phyloP scores from a whole-genome alignment of 306 rosid species.

The Echinosophora koreensis region DNA sequence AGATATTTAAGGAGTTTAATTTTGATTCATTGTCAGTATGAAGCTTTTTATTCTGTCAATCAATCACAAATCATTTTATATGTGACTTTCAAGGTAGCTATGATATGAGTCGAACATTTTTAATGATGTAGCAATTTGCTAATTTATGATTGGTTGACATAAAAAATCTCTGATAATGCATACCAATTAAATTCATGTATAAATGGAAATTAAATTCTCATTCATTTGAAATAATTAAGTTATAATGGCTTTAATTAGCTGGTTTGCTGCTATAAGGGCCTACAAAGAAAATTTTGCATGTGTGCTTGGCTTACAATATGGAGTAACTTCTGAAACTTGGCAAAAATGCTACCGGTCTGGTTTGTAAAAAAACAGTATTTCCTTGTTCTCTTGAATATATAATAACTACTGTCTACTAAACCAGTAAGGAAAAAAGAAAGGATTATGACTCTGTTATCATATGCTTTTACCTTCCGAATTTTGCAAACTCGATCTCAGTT shows the following conservation, averaged over 20 bases:
- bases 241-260: background rate
- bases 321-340: background rate
- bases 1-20: background rate
- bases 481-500: background rate
- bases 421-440: background rate
- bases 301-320: conserved; percentile 6
- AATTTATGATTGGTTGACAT: no score
- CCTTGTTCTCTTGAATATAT: background rate
- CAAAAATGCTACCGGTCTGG: background rate
- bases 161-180: no score
- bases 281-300: background rate
- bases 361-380: background rate
- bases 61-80: no score
- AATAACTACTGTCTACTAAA: background rate
- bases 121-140: no score
- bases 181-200: no score
- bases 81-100: no score
- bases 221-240: conserved; percentile 7
- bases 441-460: background rate
- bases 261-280: conserved; percentile 41
- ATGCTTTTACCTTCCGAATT: background rate
- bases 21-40: no score
- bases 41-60: no score
- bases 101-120: no score
- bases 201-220: conserved; percentile 9